phyloP scores from a whole-genome alignment of 2,329 filamentous ascomycete species.

The Aspergillus unguis region DNA sequence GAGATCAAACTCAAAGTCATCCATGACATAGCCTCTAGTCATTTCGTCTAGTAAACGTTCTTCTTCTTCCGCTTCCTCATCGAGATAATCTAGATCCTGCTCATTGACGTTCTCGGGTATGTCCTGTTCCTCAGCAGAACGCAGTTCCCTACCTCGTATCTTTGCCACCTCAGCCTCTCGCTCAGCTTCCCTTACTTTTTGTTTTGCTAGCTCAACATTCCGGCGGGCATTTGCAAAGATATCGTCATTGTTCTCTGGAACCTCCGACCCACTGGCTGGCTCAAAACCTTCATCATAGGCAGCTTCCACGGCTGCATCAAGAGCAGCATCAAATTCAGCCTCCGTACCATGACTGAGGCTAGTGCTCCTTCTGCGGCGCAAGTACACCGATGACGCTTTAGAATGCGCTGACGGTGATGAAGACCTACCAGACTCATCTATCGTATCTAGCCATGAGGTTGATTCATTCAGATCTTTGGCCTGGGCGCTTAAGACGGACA shows the following conservation, averaged over 20 bases:
- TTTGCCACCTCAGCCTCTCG: constrained; percentile 62
- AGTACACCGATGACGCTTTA: constrained; percentile 66
- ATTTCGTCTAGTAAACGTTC: constrained; percentile 82
- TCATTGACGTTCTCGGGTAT: constrained; percentile 20
- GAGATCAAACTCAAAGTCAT: constrained; percentile 74
- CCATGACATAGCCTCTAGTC: constrained; percentile 75
- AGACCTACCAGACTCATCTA: constrained; percentile 83
- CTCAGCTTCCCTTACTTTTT: constrained; percentile 70
- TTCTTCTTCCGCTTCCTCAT: constrained; percentile 67
- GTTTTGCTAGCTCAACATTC: constrained; percentile 71
- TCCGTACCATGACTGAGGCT: constrained; percentile 70
- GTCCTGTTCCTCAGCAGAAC: constrained; percentile 38
- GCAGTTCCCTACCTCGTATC: constrained; percentile 59
- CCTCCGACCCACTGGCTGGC: constrained; percentile 49
- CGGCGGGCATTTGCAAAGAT: constrained; percentile 53
- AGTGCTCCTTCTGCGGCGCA: constrained; percentile 68
- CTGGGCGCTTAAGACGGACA: constrained; percentile 22
- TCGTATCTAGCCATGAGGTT: constrained; percentile 90
- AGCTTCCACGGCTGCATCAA: constrained; percentile 93
- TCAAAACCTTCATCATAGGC: constrained; percentile 92
- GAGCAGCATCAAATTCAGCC: constrained; percentile 86
- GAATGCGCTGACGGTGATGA: constrained; percentile 77
- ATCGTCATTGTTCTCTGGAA: constrained; percentile 28
- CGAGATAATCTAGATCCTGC: constrained; percentile 47
- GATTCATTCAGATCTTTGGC: constrained; percentile 66